A percentile compares a stretch with the other conserved stretches of the same genome.
These are phyloP conservation scores for Oligophagozyma castellii DNA, from an alignment of 1,139 yeast species.

Conservation along the genomic window DNA sequence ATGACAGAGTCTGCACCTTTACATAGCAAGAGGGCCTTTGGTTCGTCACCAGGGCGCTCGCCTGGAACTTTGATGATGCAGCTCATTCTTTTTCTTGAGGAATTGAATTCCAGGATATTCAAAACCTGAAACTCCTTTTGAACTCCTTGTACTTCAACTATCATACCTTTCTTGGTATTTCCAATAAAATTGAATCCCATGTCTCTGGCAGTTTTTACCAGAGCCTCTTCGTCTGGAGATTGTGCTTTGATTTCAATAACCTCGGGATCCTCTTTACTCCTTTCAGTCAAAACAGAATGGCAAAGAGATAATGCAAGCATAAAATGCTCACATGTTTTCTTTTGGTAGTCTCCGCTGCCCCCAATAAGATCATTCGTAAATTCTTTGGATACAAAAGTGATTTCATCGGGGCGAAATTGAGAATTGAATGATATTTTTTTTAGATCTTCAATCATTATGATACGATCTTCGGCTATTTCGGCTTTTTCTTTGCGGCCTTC, in stretches of 20 bases:
- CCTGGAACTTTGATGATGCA: slow-evolving; percentile 59
- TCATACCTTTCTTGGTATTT: slow-evolving; percentile 58
- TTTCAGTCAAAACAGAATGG: slow-evolving; percentile 81
- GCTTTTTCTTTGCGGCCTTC: slow-evolving; percentile 51
- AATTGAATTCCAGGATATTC: slow-evolving; percentile 72
- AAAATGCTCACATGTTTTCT: slow-evolving; percentile 54
- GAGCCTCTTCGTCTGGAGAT: slow-evolving; percentile 95
- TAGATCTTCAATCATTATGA: slow-evolving; percentile 49
- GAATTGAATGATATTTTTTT: slow-evolving; percentile 31
- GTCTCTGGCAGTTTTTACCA: slow-evolving; percentile 91
- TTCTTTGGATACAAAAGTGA: slow-evolving; percentile 75
- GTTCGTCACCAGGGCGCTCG: slow-evolving; percentile 28
- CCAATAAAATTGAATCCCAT: slow-evolving; percentile 72
- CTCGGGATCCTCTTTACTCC: slow-evolving; percentile 41
- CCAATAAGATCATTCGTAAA: slow-evolving; percentile 42
- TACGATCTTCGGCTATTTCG: slow-evolving; percentile 49
- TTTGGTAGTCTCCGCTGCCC: slow-evolving; percentile 39
- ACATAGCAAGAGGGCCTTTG: slow-evolving; percentile 48
- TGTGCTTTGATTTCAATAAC: slow-evolving; percentile 70
- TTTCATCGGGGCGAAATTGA: slow-evolving; percentile 45
- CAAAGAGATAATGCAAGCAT: slow-evolving; percentile 84
- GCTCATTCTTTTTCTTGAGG: slow-evolving; percentile 94
- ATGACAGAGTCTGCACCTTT: slow-evolving; percentile 95
- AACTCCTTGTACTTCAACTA: slow-evolving; percentile 66
- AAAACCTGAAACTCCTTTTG: slow-evolving; percentile 58